phyloP scores from a whole-genome alignment of 2,329 filamentous ascomycete genomes.

The Torrubiellomyces zombiae region DNA sequence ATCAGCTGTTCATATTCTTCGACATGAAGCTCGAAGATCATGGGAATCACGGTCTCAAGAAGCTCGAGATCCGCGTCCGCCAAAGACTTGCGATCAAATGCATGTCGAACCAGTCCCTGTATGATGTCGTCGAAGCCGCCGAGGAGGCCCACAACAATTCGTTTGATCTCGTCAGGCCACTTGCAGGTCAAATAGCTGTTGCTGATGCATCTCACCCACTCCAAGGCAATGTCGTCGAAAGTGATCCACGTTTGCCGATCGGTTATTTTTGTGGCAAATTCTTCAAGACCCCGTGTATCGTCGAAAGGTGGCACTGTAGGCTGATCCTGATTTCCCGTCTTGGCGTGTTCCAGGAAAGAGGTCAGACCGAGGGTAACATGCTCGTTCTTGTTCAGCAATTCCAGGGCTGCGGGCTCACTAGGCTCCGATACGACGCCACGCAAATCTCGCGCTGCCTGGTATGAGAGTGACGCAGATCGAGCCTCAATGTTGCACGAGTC shows the following conservation, averaged over 20 bases:
- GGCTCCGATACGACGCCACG: constrained; percentile 31
- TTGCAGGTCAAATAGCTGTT: constrained; percentile 33
- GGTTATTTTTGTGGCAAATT: constrained; percentile 34
- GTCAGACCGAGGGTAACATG: constrained; percentile 35
- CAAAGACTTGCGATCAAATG: constrained; percentile 17
- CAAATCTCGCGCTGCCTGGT: constrained; percentile 30
- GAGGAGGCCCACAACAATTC: constrained; percentile 37
- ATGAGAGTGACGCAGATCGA: constrained; percentile 29
- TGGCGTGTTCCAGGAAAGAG: constrained; percentile 48
- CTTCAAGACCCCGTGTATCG: constrained; percentile 31
- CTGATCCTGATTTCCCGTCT: constrained; percentile 34
- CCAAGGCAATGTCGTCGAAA: constrained; percentile 39
- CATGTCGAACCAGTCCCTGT: constrained; percentile 26
- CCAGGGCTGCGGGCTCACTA: constrained; percentile 34
- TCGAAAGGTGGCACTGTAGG: constrained; percentile 31
- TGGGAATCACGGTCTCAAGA: constrained; percentile 32
- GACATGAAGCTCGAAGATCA: constrained; percentile 44
- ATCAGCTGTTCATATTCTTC: constrained; percentile 43
- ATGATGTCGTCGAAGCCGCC: constrained; percentile 35
- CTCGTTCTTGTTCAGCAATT: constrained; percentile 36
- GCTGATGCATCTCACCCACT: constrained; percentile 36
- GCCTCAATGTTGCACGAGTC: constrained; percentile 35
- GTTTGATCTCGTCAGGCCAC: constrained; percentile 43
- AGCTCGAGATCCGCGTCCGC: constrained; percentile 12
- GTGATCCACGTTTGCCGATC: constrained; percentile 28